Base-by-base conservation (phyloP, 495 filamentous ascomycete genomes). In the Podospora tetraspora region DNA sequence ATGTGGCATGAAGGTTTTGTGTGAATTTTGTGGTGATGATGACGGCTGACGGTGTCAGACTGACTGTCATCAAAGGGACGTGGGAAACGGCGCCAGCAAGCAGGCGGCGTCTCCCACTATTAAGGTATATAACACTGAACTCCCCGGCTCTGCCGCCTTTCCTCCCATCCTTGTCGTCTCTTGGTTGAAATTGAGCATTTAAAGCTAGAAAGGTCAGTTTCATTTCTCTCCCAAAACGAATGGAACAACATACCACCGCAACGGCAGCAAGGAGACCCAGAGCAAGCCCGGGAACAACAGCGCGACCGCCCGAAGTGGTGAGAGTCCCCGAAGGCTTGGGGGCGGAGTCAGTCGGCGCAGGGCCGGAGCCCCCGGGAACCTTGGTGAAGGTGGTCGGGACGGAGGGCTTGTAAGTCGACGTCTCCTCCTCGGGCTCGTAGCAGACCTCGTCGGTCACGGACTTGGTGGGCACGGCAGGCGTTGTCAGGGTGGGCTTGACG, bases 161-260 rank as follows among this genome's bases (percentile, higher is more conserved):
- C 43, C 19, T 52, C 16, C 43, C 43, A n/a, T n/a, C 6, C 16
- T n/a, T 6, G 16, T n/a, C 1, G 2, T 52, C 16, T 52, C 19
- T 52, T 52, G 19, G 43, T 1, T 1, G 12, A 52, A n/a, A 19
- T 52, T 13, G 19, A 6, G 0, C 4, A 52, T 52, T 52, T n/a
- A 52, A 4, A 52, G 43, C 43, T 52, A 6, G 1, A n/a, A 19
- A n/a, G 3, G 43, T 52, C 43, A 52, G 43, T n/a, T n/a, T n/a
- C 6, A 0, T 5, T n/a, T 6, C 6, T 4, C 4, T 9, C 6
- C 6, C 0, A 9, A n/a, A 6, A 2, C 5, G 19, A 2, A 8
- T 8, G 16, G 43, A 19, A 52, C 43, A 34, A 52, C 37, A 52
- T 52, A 52, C 43, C 43, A n/a, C 43, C 1, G 43, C 43, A 52